phyloP scores from a whole-genome alignment of 2,329 filamentous ascomycete genomes.

The Hypoxylon sp. region DNA sequence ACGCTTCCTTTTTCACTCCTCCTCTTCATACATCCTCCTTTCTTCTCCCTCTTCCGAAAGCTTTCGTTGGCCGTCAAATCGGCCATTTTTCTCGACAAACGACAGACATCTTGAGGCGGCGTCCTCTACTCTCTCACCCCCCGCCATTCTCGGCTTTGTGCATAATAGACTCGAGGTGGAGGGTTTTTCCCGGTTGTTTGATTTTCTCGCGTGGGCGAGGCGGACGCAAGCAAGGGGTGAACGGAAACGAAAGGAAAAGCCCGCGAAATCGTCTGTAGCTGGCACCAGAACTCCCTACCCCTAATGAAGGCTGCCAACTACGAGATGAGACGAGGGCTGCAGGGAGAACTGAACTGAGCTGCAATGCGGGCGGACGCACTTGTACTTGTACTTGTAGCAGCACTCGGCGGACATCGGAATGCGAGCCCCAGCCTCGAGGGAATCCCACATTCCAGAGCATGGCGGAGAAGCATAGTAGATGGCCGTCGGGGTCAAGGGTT shows the following conservation, averaged over 20 bases:
- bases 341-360: too few species aligned
- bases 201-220: too few species aligned
- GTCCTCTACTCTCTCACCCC: background rate
- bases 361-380: conserved; percentile 5
- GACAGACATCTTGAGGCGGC: conserved; percentile 16
- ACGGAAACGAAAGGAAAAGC: too few species aligned
- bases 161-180: conserved; percentile 19
- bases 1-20: conserved; percentile 4
- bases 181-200: background rate
- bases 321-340: too few species aligned
- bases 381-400: conserved; percentile 30
- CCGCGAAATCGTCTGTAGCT: too few species aligned
- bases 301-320: too few species aligned
- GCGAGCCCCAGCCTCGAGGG: background rate
- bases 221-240: too few species aligned
- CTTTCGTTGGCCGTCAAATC: background rate
- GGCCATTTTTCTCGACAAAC: conserved; percentile 19
- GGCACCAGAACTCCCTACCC: too few species aligned
- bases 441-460: conserved; percentile 13
- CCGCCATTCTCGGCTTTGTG: too few species aligned
- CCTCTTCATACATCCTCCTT: conserved; percentile 12
- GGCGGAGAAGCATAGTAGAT: too few species aligned
- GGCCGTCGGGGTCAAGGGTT: too few species aligned
- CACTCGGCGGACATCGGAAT: conserved; percentile 26
- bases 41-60: background rate